Evolutionary conservation across 2,329 filamentous ascomycete species (phyloP).

Genomic region (Epichloe elymi): DNA sequence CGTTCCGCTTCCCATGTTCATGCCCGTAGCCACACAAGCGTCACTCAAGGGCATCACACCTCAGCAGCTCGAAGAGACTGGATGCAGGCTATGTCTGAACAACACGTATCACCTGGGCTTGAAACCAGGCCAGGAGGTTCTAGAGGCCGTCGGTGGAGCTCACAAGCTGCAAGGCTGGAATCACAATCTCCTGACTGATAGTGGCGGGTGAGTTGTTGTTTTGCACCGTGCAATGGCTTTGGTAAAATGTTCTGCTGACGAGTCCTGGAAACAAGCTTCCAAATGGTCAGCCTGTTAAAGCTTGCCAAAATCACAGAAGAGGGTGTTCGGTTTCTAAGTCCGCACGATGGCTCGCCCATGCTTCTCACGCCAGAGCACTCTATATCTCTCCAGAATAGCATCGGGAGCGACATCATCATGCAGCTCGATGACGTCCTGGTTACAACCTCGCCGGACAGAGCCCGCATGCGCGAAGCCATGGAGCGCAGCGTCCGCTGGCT

Average conservation of each 20-base stretch:
- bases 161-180: slow-evolving; percentile 93
- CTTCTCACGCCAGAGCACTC: slow-evolving; percentile 95
- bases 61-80: slow-evolving; percentile 77
- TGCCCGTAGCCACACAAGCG: slow-evolving; percentile 96
- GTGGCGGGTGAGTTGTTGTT: slow-evolving; percentile 45
- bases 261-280: slow-evolving; percentile 54
- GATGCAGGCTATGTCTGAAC: slow-evolving; percentile 85
- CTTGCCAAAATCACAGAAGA: slow-evolving; percentile 91
- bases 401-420: slow-evolving; percentile 98
- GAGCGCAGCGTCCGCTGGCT: slow-evolving; percentile 89
- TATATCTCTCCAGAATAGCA: slow-evolving; percentile 88
- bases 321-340: slow-evolving; percentile 89
- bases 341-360: slow-evolving; percentile 92
- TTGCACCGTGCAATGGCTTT: neutral
- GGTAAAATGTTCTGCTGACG: neutral
- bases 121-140: slow-evolving; percentile 81
- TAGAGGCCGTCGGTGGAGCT: slow-evolving; percentile 80
- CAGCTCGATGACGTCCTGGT: slow-evolving; percentile 97
- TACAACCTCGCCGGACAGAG: slow-evolving; percentile 81
- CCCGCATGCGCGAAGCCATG: slow-evolving; percentile 89
- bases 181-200: slow-evolving; percentile 83
- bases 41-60: slow-evolving; percentile 91
- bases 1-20: slow-evolving; percentile 86
- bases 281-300: slow-evolving; percentile 95
- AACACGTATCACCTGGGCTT: slow-evolving; percentile 96